Conservation (phyloP, 768 basidiomycete genomes). For the Hypsizygus marmoreus region DNA sequence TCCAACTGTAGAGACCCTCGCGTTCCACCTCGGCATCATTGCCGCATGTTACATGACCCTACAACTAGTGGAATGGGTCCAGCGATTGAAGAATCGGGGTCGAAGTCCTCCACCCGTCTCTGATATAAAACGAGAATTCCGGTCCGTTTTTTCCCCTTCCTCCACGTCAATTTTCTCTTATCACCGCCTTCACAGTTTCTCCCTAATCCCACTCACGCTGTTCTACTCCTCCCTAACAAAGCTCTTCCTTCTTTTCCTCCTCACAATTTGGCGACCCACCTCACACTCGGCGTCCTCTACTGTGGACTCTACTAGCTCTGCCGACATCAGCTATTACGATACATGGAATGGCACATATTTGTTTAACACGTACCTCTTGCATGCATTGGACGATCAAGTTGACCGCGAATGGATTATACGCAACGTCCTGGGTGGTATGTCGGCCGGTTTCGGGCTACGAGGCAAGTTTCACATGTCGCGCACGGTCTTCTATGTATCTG, state of each 20-base stretch:
- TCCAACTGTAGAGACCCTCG: constrained; percentile 60
- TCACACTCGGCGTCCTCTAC: constrained; percentile 23
- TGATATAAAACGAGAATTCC: constrained; percentile 64
- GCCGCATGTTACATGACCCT: constrained; percentile 57
- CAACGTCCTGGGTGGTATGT: constrained; percentile 83
- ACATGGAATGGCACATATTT: constrained; percentile 28
- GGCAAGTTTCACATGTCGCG: constrained; percentile 42
- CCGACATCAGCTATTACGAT: no score
- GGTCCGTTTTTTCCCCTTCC: constrained; percentile 33
- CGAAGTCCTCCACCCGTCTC: constrained; percentile 28
- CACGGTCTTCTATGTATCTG: not conserved
- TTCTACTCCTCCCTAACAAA: constrained; percentile 86
- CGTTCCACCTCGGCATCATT: constrained; percentile 72
- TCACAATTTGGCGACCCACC: constrained; percentile 77
- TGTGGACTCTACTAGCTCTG: no score
- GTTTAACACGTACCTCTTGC: constrained; percentile 33
- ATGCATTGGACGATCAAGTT: constrained; percentile 65
- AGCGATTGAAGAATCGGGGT: constrained; percentile 23
- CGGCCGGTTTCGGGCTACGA: constrained; percentile 82
- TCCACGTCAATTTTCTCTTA: not conserved
- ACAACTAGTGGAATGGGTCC: constrained; percentile 37
- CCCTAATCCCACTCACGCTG: constrained; percentile 75
- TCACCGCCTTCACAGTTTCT: constrained; percentile 45
- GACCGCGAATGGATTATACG: constrained; percentile 85
- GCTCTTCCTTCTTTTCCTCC: constrained; percentile 77